A percentile compares a stretch with the other conserved stretches of the same genome.
Conservation (phyloP, 495 filamentous ascomycete species). For the Penicillium lagena region DNA sequence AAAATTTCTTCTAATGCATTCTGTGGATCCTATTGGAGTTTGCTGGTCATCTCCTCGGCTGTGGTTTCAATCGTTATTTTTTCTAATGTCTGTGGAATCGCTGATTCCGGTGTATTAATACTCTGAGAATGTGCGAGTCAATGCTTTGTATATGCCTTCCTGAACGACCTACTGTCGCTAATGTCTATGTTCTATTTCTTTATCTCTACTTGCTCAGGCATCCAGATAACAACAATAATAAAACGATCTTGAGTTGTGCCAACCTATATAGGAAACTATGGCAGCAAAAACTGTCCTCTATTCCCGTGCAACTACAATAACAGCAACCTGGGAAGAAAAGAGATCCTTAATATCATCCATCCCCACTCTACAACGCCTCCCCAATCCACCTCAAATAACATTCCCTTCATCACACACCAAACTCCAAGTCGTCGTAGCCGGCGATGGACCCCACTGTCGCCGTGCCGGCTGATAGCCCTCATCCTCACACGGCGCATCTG, state of each 20-base stretch:
- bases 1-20: constrained; percentile 4
- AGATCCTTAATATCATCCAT: no score
- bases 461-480: background rate
- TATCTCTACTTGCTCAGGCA: background rate
- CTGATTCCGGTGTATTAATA: constrained; percentile 22
- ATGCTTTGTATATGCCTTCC: constrained; percentile 21
- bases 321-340: background rate
- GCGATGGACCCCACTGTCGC: background rate
- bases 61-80: constrained; percentile 9
- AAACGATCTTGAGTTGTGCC: no score
- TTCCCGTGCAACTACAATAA: no score
- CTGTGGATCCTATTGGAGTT: constrained; percentile 14
- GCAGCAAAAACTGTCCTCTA: no score
- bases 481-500: constrained; percentile 3
- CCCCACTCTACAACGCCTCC: no score
- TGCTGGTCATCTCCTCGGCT: constrained; percentile 30
- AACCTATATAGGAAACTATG: no score
- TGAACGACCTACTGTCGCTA: constrained; percentile 19
- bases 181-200: constrained; percentile 23
- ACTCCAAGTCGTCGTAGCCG: constrained; percentile 7
- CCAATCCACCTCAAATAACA: constrained; percentile 2
- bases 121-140: constrained; percentile 13
- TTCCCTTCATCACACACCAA: constrained; percentile 8
- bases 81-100: constrained; percentile 14
- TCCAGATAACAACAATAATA: no score